Conservation (phyloP, 73 alveolate species). For the Paramecium sexaurelia region DNA sequence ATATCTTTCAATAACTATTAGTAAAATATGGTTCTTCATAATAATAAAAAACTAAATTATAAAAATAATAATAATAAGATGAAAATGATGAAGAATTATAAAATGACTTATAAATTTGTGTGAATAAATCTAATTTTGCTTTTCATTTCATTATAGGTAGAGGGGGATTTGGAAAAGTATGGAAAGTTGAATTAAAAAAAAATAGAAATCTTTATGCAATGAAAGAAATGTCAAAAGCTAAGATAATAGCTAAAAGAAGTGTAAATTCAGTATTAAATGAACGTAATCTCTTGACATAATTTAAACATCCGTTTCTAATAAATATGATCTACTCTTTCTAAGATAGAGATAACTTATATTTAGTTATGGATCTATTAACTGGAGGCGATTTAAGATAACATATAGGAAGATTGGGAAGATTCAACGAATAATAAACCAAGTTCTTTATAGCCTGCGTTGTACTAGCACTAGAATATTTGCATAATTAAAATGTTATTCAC, state of each 20-base stretch:
- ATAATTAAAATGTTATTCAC: slow-evolving; percentile 87
- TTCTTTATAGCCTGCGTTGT: slow-evolving; percentile 78
- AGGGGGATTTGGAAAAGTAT: slow-evolving; percentile 75
- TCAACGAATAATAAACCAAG: slow-evolving; percentile 78
- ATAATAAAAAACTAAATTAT: neutral
- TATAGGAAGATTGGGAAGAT: slow-evolving; percentile 77
- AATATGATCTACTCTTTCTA: slow-evolving; percentile 93
- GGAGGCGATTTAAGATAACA: slow-evolving; percentile 91
- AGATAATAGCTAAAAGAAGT: slow-evolving; percentile 82
- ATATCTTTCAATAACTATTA: neutral
- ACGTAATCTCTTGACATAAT: slow-evolving; percentile 44
- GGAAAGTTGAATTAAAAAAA: slow-evolving; percentile 81
- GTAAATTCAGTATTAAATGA: slow-evolving; percentile 85
- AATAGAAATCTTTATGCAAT: slow-evolving; percentile 53
- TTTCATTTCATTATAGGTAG: slow-evolving; percentile 68
- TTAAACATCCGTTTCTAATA: slow-evolving; percentile 73
- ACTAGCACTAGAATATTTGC: slow-evolving; percentile 89
- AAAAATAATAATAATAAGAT: neutral
- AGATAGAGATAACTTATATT: slow-evolving; percentile 84
- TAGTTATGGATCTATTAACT: slow-evolving; percentile 90
- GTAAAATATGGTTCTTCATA: neutral
- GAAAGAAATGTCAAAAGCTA: slow-evolving; percentile 71
- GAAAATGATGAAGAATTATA: neutral
- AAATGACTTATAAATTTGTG: neutral
- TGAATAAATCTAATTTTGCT: slow-evolving; percentile 71